A percentile compares a stretch with the other conserved stretches of the same genome.
phyloP scores from a whole-genome alignment of 805 yeast species.

The Wickerhamiella kurtzmanii region DNA sequence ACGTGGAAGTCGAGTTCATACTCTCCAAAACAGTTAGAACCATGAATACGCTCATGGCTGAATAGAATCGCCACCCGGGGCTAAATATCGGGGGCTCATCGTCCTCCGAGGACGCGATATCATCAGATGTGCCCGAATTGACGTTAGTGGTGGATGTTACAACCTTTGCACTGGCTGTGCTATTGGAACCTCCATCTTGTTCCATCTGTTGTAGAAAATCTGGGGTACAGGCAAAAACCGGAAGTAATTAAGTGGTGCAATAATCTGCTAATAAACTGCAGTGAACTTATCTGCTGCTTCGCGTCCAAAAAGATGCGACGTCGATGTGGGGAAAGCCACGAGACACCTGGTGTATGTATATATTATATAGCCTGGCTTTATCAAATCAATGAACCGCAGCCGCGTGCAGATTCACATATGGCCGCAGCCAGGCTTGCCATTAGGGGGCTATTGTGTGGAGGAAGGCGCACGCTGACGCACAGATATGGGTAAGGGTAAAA shows the following conservation, averaged over 20 bases:
- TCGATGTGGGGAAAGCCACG: too few species aligned
- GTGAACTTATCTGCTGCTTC: too few species aligned
- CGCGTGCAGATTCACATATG: too few species aligned
- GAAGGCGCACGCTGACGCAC: not conserved
- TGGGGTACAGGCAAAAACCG: not conserved
- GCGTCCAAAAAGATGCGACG: too few species aligned
- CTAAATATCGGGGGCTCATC: slow-evolving; percentile 11
- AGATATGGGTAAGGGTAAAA: not conserved
- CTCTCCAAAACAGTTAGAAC: slow-evolving; percentile 10
- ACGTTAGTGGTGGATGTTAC: not conserved
- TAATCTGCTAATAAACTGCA: too few species aligned
- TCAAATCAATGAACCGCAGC: too few species aligned
- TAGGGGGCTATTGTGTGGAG: too few species aligned
- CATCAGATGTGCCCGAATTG: not conserved
- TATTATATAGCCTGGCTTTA: too few species aligned
- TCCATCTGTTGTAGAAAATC: slow-evolving; percentile 3
- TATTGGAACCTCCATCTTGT: slow-evolving; percentile 9
- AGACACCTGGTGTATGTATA: too few species aligned
- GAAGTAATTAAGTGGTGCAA: too few species aligned
- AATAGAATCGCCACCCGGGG: slow-evolving; percentile 9
- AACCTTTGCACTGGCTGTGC: not conserved
- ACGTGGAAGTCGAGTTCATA: slow-evolving; percentile 9
- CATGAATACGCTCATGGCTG: slow-evolving; percentile 6
- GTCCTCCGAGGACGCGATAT: slow-evolving; percentile 4
- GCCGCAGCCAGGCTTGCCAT: too few species aligned